A percentile compares a stretch with the other conserved stretches of the same genome.
Conservation (phyloP, 2,329 filamentous ascomycete genomes). For the Hortaea werneckii region DNA sequence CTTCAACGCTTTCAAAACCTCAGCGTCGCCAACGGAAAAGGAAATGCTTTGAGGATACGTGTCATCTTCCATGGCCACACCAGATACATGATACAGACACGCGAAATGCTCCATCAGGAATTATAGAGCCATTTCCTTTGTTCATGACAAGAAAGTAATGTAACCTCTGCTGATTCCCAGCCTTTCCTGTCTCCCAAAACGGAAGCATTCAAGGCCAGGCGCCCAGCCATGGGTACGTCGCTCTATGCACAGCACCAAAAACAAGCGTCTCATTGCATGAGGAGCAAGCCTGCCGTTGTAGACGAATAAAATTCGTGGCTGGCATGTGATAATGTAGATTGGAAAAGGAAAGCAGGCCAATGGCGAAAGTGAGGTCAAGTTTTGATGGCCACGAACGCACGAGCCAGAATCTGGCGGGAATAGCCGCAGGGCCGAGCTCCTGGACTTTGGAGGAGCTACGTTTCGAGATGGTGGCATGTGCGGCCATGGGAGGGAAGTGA, state of each 20-base stretch:
- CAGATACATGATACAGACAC: too few relatives aligned
- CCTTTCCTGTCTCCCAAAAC: conserved; percentile 54
- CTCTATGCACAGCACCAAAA: conserved; percentile 61
- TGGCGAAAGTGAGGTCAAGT: conserved; percentile 10
- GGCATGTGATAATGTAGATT: conserved; percentile 36
- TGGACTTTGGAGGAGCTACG: conserved; percentile 6
- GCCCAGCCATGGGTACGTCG: conserved; percentile 58
- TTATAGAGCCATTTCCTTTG: too few relatives aligned
- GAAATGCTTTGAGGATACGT: too few relatives aligned
- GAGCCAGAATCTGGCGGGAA: conserved; percentile 15
- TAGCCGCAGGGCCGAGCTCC: neutral
- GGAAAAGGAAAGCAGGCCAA: conserved; percentile 23
- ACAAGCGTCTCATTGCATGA: conserved; percentile 42
- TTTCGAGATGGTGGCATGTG: conserved; percentile 8
- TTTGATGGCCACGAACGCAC: conserved; percentile 6
- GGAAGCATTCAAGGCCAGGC: conserved; percentile 58
- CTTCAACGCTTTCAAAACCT: too few relatives aligned
- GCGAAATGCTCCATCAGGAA: too few relatives aligned
- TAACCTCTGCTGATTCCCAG: conserved; percentile 67
- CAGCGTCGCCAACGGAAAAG: too few relatives aligned
- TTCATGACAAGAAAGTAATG: neutral
- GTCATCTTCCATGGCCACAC: too few relatives aligned
- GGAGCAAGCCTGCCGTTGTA: conserved; percentile 39
- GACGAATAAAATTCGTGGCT: conserved; percentile 51
- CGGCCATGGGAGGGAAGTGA: neutral